Evolutionary conservation across 2,329 filamentous ascomycete genomes (phyloP), one percentile per base, ranked within the genome.

Genomic region (Beauveria asiatica): DNA sequence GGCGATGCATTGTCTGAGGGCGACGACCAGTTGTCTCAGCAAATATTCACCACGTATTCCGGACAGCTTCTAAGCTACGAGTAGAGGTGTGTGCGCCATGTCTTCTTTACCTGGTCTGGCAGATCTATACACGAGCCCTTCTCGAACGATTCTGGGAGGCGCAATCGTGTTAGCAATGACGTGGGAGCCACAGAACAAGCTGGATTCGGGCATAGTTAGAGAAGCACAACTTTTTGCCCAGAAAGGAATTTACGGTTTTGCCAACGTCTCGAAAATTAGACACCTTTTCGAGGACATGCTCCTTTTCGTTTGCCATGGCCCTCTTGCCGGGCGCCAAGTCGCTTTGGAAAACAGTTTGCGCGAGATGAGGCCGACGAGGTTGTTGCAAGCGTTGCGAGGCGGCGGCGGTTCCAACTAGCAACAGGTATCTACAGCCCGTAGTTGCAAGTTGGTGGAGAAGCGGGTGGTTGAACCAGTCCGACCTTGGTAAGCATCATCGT

Each of bases 211-310:
- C 37, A 25, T n/a, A 19, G n/a, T n/a, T n/a, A n/a, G 9, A 53
- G 44, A 33, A n/a, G 41, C 75, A 27, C 65, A 75, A 85, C 85
- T 77, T 80, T 63, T 76, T 75, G 25, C 80, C 80, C 5, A 83
- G 71, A 62, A 80, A 80, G 27, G 73, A 68, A 66, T 92, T 92
- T 65, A 90, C 78, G 0, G 83, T 85, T 63, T 78, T 75, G 45
- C 86, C 88, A 48, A 92, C 85, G 77, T 93, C 89, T 61, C 90
- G 84, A 69, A 92, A 90, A 71, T 93, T 93, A 66, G 39, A 52
- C n/a, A 59, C 48, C 11, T 25, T 52, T 52, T 52, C 48, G 13
- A 59, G 48, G 87, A 74, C 55, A 92, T 66, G 7, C 64, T 64
- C 42, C 69, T 65, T 17, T 72, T 44, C 25, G 16, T n/a, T 23